A percentile compares a stretch with the other conserved stretches of the same genome.
These are phyloP conservation scores for Apiospora rasikravindrae DNA, from an alignment of 2,329 filamentous ascomycete species.

Conservation along the genomic window DNA sequence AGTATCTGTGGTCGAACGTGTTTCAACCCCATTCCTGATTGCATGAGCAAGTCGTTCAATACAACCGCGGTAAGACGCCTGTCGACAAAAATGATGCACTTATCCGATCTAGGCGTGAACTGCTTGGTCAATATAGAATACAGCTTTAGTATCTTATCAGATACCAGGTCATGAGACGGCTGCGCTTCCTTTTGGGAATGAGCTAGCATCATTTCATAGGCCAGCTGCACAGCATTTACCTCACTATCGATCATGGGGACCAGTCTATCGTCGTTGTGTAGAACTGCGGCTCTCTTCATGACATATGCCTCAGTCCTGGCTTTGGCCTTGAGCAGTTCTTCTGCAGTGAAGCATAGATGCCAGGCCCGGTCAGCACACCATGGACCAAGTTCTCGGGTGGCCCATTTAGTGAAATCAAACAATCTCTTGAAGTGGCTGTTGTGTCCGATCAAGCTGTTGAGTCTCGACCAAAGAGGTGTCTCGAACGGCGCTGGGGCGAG, in stretches of 20 bases:
- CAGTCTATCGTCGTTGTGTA: constrained; percentile 32
- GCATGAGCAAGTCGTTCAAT: constrained; percentile 70
- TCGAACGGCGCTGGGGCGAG: constrained; percentile 55
- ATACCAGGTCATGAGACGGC: not conserved
- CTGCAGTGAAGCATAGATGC: constrained; percentile 70
- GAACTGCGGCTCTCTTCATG: constrained; percentile 28
- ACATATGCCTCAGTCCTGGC: constrained; percentile 54
- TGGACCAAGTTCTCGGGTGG: constrained; percentile 71
- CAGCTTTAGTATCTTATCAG: not conserved
- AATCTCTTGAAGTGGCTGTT: constrained; percentile 57
- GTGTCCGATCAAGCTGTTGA: constrained; percentile 52
- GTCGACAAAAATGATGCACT: constrained; percentile 89
- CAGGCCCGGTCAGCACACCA: constrained; percentile 89
- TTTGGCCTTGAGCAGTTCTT: constrained; percentile 66
- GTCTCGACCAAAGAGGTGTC: constrained; percentile 66
- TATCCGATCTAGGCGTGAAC: constrained; percentile 64
- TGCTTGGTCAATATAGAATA: constrained; percentile 60
- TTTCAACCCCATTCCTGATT: constrained; percentile 57
- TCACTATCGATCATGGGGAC: constrained; percentile 31
- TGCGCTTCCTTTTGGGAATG: not conserved
- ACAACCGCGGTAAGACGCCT: constrained; percentile 78
- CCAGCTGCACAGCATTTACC: constrained; percentile 57
- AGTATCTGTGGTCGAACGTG: constrained; percentile 63
- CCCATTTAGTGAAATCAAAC: constrained; percentile 63
- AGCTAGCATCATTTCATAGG: constrained; percentile 47